These are phyloP conservation scores for Yamadazyma taylorii DNA, from an alignment of 1,139 yeast genomes.

Conservation along the genomic window DNA sequence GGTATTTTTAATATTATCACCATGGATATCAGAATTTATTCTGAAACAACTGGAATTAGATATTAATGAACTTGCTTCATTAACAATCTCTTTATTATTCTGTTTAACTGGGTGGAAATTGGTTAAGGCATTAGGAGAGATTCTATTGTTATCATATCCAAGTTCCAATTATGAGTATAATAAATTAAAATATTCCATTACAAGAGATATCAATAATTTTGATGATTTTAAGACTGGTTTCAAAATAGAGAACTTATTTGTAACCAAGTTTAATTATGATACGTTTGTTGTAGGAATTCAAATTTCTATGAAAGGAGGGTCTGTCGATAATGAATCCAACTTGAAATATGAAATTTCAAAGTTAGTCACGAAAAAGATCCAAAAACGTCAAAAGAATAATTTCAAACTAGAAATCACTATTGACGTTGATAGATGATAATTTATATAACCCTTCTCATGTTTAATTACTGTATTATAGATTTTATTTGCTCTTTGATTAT, in stretches of 20 bases:
- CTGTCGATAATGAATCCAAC: constrained; percentile 64
- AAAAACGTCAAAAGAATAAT: constrained; percentile 24
- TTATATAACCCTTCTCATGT: neutral
- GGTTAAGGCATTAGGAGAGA: constrained; percentile 51
- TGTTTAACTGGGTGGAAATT: constrained; percentile 56
- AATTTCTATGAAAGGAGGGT: constrained; percentile 63
- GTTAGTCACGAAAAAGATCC: constrained; percentile 38
- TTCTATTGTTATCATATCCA: constrained; percentile 55
- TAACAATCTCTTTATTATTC: constrained; percentile 49
- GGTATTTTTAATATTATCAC: constrained; percentile 30
- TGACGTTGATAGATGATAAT: constrained; percentile 48
- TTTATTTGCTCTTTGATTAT: neutral
- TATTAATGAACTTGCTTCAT: constrained; percentile 50
- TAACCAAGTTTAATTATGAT: constrained; percentile 63
- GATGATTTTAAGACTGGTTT: constrained; percentile 54
- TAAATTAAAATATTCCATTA: constrained; percentile 33
- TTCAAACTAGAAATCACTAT: constrained; percentile 58
- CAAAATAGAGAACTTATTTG: constrained; percentile 46
- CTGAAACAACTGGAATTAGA: constrained; percentile 35
- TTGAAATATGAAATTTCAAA: constrained; percentile 55
- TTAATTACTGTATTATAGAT: no score
- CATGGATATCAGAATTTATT: constrained; percentile 32
- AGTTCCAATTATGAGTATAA: constrained; percentile 40
- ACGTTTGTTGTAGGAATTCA: constrained; percentile 57
- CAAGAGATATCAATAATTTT: constrained; percentile 39